phyloP scores from a whole-genome alignment of 2,329 filamentous ascomycete genomes.

The Didymella sp. region DNA sequence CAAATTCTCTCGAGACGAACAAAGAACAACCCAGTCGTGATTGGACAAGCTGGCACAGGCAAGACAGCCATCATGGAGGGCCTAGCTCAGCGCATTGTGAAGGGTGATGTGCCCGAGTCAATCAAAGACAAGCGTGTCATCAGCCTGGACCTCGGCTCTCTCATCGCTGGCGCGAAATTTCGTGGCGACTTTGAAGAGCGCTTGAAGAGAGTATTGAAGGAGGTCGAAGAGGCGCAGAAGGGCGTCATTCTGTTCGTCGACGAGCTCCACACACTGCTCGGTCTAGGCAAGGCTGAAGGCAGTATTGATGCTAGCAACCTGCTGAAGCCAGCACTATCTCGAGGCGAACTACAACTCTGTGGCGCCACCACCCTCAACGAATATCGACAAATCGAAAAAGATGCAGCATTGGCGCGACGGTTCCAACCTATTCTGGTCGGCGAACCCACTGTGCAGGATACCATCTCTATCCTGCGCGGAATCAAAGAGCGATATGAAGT shows the following conservation, averaged over 20 bases:
- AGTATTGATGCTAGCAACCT: conserved; percentile 96
- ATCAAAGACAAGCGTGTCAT: conserved; percentile 94
- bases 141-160: conserved; percentile 83
- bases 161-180: conserved; percentile 96
- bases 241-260: conserved; percentile 95
- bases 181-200: conserved; percentile 95
- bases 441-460: conserved; percentile 89
- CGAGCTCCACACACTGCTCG: conserved; percentile 88
- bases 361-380: conserved; percentile 93
- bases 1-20: conserved; percentile 91
- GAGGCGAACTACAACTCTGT: conserved; percentile 93
- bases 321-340: conserved; percentile 88
- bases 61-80: conserved; percentile 95
- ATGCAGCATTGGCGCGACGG: conserved; percentile 86
- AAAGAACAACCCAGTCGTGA: conserved; percentile 96
- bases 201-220: conserved; percentile 86
- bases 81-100: conserved; percentile 85
- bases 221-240: conserved; percentile 88
- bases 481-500: conserved; percentile 99
- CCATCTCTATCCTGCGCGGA: conserved; percentile 91
- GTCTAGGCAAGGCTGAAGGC: conserved; percentile 92
- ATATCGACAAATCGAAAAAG: conserved; percentile 93
- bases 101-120: conserved; percentile 92
- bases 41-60: conserved; percentile 87
- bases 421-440: conserved; percentile 96